phyloP scores from a whole-genome alignment of 108 stramenopile species.

The Skeletonema menzelii region DNA sequence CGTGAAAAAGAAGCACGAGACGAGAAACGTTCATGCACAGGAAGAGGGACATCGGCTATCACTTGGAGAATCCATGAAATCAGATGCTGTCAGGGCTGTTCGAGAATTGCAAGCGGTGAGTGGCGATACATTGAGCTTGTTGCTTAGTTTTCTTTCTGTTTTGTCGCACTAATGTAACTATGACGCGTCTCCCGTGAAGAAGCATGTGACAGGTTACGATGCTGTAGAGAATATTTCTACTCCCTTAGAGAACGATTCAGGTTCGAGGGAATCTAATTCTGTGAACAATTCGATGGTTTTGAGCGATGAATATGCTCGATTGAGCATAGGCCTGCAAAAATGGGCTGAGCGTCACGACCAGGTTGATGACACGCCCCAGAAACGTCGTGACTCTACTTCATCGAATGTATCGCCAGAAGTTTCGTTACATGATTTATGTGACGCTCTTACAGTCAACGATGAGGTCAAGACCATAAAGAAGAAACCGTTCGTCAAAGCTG shows the following conservation, averaged over 20 bases:
- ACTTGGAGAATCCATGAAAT: constrained; percentile 38
- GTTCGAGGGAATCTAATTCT: constrained; percentile 8
- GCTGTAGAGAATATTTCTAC: neutral
- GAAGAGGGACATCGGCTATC: constrained; percentile 2
- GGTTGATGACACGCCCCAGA: constrained; percentile 9
- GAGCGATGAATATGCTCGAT: constrained; percentile 56
- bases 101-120: constrained; percentile 56
- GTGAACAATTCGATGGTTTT: constrained; percentile 22
- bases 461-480: constrained; percentile 25
- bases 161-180: neutral
- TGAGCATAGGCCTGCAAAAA: constrained; percentile 63
- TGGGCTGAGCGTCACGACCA: constrained; percentile 64
- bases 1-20: constrained; percentile 24
- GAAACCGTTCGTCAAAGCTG: neutral
- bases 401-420: constrained; percentile 39
- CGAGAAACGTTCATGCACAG: constrained; percentile 2
- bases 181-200: neutral
- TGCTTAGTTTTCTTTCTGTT: neutral
- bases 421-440: constrained; percentile 35
- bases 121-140: neutral
- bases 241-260: neutral
- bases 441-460: constrained; percentile 21
- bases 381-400: constrained; percentile 28
- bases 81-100: constrained; percentile 49
- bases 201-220: constrained; percentile 26